Conservation (phyloP, 345 rosid genomes). For the Sisymbrium altissimum region DNA sequence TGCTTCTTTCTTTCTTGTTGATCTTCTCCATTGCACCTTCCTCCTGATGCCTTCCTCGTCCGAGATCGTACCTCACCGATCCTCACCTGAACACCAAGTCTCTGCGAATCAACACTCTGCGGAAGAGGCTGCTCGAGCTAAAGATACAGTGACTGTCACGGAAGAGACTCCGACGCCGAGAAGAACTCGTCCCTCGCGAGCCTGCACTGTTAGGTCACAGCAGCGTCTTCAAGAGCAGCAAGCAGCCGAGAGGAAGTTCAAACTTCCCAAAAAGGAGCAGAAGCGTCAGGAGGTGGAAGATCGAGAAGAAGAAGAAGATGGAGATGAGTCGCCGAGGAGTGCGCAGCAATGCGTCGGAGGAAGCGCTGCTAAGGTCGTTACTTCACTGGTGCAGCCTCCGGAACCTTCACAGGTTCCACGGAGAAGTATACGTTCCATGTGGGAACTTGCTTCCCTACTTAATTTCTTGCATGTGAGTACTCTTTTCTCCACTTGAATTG, state of each 20-base stretch:
- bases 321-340: conserved; percentile 38
- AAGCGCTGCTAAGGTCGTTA: conserved; percentile 49
- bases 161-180: conserved; percentile 30
- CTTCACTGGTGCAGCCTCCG: conserved; percentile 66
- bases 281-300: conserved; percentile 48
- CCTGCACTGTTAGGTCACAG: conserved; percentile 81
- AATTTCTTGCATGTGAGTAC: conserved; percentile 85
- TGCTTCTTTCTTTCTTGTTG: neutral
- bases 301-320: conserved; percentile 29
- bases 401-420: conserved; percentile 74
- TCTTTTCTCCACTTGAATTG: neutral
- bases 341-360: conserved; percentile 52
- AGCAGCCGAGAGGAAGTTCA: conserved; percentile 55
- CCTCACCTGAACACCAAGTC: conserved; percentile 41
- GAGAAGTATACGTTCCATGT: conserved; percentile 89
- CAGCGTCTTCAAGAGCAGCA: conserved; percentile 60
- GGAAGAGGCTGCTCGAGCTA: neutral
- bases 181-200: conserved; percentile 82
- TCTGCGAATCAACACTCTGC: conserved; percentile 26
- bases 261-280: conserved; percentile 51
- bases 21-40: neutral
- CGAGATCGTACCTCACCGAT: conserved; percentile 41
- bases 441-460: conserved; percentile 92
- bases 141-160: conserved; percentile 3
- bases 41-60: conserved; percentile 43